Conservation (phyloP, 1,139 yeast species). For the Geotrichum bryndzae region DNA sequence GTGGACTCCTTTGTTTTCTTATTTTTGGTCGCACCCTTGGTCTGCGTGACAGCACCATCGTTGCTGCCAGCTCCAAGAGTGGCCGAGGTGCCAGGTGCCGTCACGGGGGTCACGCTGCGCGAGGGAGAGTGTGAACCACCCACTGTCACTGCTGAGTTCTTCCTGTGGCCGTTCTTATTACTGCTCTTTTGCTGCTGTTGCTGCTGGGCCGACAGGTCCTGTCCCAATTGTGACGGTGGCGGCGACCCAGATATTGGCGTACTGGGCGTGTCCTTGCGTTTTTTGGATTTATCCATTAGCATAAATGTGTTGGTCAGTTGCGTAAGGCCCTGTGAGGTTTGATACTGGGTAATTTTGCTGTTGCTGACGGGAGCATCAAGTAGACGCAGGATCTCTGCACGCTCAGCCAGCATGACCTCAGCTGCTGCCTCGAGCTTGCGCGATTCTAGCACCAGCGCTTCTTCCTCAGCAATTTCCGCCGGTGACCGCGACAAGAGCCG, state of each 20-base stretch:
- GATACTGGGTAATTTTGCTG: constrained; percentile 68
- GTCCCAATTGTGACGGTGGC: constrained; percentile 23
- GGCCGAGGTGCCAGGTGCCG: background rate
- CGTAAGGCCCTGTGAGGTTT: constrained; percentile 83
- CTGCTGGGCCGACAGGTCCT: constrained; percentile 43
- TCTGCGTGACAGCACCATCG: background rate
- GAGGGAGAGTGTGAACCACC: constrained; percentile 14
- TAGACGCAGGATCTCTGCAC: constrained; percentile 70
- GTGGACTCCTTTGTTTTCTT: constrained; percentile 21
- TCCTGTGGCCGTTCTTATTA: constrained; percentile 5
- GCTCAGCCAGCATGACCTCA: constrained; percentile 76
- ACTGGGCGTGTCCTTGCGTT: constrained; percentile 40
- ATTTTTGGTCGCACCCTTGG: constrained; percentile 3
- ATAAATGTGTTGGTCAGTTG: constrained; percentile 77
- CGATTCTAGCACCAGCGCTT: constrained; percentile 86
- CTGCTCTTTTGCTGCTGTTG: constrained; percentile 41
- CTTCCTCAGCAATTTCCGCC: constrained; percentile 97
- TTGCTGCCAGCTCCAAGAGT: background rate
- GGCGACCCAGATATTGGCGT: constrained; percentile 29
- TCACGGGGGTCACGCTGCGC: constrained; percentile 6
- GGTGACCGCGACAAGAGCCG: constrained; percentile 78
- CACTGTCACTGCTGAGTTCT: constrained; percentile 12
- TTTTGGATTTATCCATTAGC: constrained; percentile 66
- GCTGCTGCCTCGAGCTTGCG: constrained; percentile 90
- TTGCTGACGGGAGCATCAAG: constrained; percentile 86